phyloP scores from a whole-genome alignment of 2,329 filamentous ascomycete genomes.

The Rhynchosporium graminicola region DNA sequence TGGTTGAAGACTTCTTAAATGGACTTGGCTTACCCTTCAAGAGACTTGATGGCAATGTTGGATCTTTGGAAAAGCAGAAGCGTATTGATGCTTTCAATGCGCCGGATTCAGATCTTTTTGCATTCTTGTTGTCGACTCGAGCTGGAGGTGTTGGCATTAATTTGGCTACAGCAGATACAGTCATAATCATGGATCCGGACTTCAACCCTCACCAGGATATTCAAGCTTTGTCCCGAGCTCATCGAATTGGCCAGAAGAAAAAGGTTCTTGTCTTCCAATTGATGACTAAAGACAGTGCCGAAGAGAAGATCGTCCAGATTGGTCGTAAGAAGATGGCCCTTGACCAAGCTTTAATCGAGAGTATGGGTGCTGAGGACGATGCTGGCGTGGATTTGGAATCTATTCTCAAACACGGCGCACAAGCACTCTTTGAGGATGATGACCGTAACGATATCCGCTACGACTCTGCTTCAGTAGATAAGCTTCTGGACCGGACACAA shows the following conservation, averaged over 20 bases:
- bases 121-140: conserved; percentile 88
- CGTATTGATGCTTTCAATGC: conserved; percentile 93
- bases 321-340: conserved; percentile 95
- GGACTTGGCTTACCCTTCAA: conserved; percentile 72
- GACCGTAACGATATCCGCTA: conserved; percentile 76
- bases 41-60: conserved; percentile 83
- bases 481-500: conserved; percentile 82
- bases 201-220: conserved; percentile 85
- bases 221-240: conserved; percentile 89
- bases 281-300: conserved; percentile 83
- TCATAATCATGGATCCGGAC: conserved; percentile 73
- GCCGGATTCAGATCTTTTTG: conserved; percentile 78
- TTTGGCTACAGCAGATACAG: conserved; percentile 92
- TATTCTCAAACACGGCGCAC: conserved; percentile 83
- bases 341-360: conserved; percentile 92
- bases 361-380: conserved; percentile 82
- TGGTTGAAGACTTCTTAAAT: conserved; percentile 87
- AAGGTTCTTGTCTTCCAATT: conserved; percentile 95
- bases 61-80: conserved; percentile 85
- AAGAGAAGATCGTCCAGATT: conserved; percentile 96
- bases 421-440: conserved; percentile 80
- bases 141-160: conserved; percentile 98
- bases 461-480: conserved; percentile 80
- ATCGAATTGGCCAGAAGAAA: conserved; percentile 94
- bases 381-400: conserved; percentile 79